Evolutionary conservation across 169 alveolate species (phyloP).

Genomic region (Plasmodium falciparum): DNA sequence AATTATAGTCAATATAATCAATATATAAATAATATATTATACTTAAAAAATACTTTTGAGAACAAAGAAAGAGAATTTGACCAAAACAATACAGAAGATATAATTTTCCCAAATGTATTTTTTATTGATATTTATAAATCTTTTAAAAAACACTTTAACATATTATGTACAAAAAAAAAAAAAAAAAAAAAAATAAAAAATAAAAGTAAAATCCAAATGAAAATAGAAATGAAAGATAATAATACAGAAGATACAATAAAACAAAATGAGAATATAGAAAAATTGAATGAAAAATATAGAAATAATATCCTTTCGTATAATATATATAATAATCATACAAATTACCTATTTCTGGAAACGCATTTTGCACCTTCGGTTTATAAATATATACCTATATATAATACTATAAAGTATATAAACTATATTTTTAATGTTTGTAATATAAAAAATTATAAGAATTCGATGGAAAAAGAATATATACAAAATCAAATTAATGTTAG

Average conservation of each 20-base stretch:
- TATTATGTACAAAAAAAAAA: slow-evolving; percentile 10
- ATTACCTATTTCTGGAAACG: slow-evolving; percentile 63
- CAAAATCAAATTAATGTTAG: slow-evolving; percentile 57
- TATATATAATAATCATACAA: slow-evolving; percentile 64
- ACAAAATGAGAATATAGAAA: slow-evolving; percentile 25
- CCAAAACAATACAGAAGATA: slow-evolving; percentile 17
- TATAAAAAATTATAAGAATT: slow-evolving; percentile 16
- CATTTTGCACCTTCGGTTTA: slow-evolving; percentile 68
- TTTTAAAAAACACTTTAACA: slow-evolving; percentile 62
- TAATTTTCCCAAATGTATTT: slow-evolving; percentile 9
- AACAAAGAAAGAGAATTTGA: slow-evolving; percentile 48
- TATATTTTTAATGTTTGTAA: slow-evolving; percentile 54
- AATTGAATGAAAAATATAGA: slow-evolving; percentile 13
- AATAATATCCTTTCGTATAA: slow-evolving; percentile 44
- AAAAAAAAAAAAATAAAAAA: slow-evolving; percentile 4
- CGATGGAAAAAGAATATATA: slow-evolving; percentile 13
- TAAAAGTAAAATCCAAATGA: neutral
- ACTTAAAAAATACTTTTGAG: slow-evolving; percentile 32
- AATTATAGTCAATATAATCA: neutral
- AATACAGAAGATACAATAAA: neutral
- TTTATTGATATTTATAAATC: slow-evolving; percentile 73
- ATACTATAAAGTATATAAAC: slow-evolving; percentile 61
- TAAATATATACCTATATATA: slow-evolving; percentile 72
- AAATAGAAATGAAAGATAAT: too few species aligned
- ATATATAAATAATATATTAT: slow-evolving; percentile 35